Evolutionary conservation across 345 rosid species (phyloP), one percentile per base, ranked within the genome.

Genomic region (Pistacia atlantica): DNA sequence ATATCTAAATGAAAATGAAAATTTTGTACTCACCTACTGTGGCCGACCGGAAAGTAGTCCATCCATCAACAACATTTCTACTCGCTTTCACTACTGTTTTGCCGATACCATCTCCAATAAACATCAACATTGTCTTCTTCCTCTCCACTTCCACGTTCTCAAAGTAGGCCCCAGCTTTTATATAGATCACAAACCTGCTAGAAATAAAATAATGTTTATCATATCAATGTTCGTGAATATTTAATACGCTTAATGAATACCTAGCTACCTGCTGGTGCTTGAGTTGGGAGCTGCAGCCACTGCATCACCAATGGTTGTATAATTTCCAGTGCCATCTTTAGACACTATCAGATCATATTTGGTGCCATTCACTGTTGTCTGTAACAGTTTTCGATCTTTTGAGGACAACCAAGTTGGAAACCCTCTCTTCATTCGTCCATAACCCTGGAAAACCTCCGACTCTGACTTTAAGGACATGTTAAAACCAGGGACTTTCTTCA

Each of bases 21-120:
- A 52, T 8, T 49, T 49, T 22, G 28, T 65, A 82, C 88, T 87
- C 67, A 94, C 98, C 98, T 8, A 95, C 92, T 1, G 98, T 95
- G 18, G 97, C 97, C 1, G 97, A 92, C 64, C 88, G 84, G 88
- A 89, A 92, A 75, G 98, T 89, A 25, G 97, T 90, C 87, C 85
- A 92, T 38, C 95, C 94, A 45, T 89, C 97, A 12, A 77, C 86
- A 4, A 73, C 87, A 28, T 82, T 92, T 66, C 95, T 75, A 55
- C 77, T 80, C 9, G 87, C 93, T 77, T 90, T 95, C 62, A 93
- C 83, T 57, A 88, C 67, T 6, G 97, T 95, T 84, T 77, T 86
- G n/a, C 90, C 97, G 55, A 95, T 90, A 51, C 97, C 97, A 62
- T 95, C 98, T 37, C 98, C 97, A 8, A 93, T 8, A 52, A 95